Conservation (phyloP, 768 basidiomycete species). For the Kwoniella dendrophila region DNA sequence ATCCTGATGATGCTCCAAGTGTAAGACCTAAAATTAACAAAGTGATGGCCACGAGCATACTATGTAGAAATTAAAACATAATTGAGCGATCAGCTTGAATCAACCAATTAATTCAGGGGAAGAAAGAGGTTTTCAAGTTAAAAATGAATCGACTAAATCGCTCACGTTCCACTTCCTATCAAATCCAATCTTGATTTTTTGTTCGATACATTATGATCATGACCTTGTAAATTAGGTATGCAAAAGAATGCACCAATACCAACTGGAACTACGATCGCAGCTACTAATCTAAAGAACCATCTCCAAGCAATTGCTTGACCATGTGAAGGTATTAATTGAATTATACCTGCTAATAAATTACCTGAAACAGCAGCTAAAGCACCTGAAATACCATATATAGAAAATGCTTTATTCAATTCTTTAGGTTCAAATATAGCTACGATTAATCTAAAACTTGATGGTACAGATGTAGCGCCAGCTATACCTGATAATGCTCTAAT, state of each 20-base stretch:
- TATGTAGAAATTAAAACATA: background rate
- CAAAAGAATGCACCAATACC: conserved; percentile 16
- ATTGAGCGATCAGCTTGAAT: conserved; percentile 2
- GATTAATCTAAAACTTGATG: conserved; percentile 38
- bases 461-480: conserved; percentile 32
- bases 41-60: conserved; percentile 37
- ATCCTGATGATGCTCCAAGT: conserved; percentile 46
- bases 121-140: conserved; percentile 34
- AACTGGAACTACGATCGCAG: conserved; percentile 14
- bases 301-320: conserved; percentile 43
- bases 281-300: conserved; percentile 46
- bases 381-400: conserved; percentile 29
- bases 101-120: too few species aligned
- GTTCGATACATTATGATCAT: background rate
- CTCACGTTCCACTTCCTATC: conserved; percentile 19
- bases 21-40: conserved; percentile 49
- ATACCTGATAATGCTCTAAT: conserved; percentile 42
- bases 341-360: conserved; percentile 32
- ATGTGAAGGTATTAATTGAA: conserved; percentile 22
- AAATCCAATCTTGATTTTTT: conserved; percentile 22
- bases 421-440: conserved; percentile 29
- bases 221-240: conserved; percentile 24
- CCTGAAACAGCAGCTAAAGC: conserved; percentile 32
- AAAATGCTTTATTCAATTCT: conserved; percentile 31
- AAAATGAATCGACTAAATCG: background rate